These are phyloP conservation scores for Daldinia vernicosa DNA, from an alignment of 495 filamentous ascomycete species.

Conservation along the genomic window DNA sequence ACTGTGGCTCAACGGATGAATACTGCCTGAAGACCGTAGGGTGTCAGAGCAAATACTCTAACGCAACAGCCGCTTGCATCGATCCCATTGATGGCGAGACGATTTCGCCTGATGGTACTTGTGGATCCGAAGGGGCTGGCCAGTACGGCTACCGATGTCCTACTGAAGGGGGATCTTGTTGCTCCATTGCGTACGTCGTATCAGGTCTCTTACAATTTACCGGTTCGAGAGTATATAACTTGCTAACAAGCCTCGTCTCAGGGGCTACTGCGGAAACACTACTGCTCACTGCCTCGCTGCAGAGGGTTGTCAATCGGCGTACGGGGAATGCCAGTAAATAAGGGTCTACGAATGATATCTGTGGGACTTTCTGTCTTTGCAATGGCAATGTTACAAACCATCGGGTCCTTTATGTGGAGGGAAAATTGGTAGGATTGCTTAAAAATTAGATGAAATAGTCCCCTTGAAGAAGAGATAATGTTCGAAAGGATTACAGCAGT, in stretches of 20 bases:
- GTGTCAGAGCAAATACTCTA: conserved; percentile 49
- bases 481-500: not conserved
- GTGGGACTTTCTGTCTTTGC: not conserved
- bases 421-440: not conserved
- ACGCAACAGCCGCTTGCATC: conserved; percentile 43
- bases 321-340: conserved; percentile 42
- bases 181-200: conserved; percentile 45
- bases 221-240: not conserved
- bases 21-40: conserved; percentile 49
- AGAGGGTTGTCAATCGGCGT: conserved; percentile 46
- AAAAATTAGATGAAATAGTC: not conserved
- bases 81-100: conserved; percentile 43
- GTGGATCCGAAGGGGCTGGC: conserved; percentile 44
- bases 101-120: conserved; percentile 49
- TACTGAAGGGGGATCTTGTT: conserved; percentile 40
- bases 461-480: not conserved
- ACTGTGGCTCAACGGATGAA: conserved; percentile 49
- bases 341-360: not conserved
- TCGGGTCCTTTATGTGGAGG: not conserved
- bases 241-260: conserved; percentile 25
- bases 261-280: conserved; percentile 51
- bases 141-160: conserved; percentile 49
- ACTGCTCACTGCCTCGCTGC: conserved; percentile 44
- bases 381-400: not conserved
- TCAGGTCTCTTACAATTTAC: not conserved